Conservation (phyloP, 2,329 filamentous ascomycete genomes). For the Diplocarpon rosae region DNA sequence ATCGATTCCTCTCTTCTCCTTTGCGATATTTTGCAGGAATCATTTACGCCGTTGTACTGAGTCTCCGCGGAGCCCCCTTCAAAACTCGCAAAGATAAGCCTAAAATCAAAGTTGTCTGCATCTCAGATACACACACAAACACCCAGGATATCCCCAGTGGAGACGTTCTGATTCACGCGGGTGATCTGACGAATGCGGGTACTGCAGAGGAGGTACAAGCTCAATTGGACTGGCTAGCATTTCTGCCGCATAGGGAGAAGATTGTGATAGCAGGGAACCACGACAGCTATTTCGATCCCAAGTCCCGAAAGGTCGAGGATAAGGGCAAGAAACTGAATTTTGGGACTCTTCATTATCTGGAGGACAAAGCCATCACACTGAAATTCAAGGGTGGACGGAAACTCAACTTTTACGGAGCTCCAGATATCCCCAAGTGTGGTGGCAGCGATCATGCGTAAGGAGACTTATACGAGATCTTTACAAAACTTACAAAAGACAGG, state of each 20-base stretch:
- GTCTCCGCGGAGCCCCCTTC: conserved; percentile 56
- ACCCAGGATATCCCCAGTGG: conserved; percentile 57
- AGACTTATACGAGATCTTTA: too few species aligned
- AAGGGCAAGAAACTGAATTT: conserved; percentile 48
- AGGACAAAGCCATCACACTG: conserved; percentile 55
- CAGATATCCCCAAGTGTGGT: conserved; percentile 70
- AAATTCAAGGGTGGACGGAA: conserved; percentile 47
- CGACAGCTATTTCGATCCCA: conserved; percentile 71
- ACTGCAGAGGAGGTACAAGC: conserved; percentile 62
- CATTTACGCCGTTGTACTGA: conserved; percentile 53
- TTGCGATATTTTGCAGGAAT: conserved; percentile 50
- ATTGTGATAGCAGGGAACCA: conserved; percentile 82
- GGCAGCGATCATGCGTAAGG: conserved; percentile 50
- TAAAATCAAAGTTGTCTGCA: conserved; percentile 68
- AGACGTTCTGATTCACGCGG: conserved; percentile 81
- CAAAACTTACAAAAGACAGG: conserved; percentile 11
- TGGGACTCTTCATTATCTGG: conserved; percentile 62
- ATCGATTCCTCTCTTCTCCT: conserved; percentile 57
- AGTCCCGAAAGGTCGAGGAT: conserved; percentile 47
- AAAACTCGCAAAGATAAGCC: conserved; percentile 41
- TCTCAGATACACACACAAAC: conserved; percentile 78
- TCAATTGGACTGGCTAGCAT: conserved; percentile 74
- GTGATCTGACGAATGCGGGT: conserved; percentile 70
- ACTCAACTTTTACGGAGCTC: conserved; percentile 68
- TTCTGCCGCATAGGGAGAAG: conserved; percentile 67